phyloP scores from a whole-genome alignment of 2,329 filamentous ascomycete species.

The Fusarium sublunatum region DNA sequence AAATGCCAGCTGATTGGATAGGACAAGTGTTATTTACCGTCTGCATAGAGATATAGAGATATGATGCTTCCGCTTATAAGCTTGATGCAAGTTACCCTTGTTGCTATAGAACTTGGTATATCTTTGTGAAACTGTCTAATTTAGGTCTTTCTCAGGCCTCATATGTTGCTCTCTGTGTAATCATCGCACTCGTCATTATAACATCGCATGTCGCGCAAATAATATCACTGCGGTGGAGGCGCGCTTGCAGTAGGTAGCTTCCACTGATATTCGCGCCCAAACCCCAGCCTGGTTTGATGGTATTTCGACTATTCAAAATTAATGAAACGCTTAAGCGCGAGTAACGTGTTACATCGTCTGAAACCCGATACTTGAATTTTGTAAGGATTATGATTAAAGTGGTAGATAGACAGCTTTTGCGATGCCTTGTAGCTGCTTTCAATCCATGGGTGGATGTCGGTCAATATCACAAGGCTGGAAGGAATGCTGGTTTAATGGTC shows the following conservation, averaged over 20 bases:
- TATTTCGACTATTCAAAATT: too few species aligned
- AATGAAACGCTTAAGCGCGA: background rate
- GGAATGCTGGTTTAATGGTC: constrained; percentile 12
- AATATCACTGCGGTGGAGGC: too few species aligned
- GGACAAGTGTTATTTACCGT: constrained; percentile 19
- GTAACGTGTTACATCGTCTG: background rate
- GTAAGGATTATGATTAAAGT: background rate
- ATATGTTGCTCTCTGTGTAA: too few species aligned
- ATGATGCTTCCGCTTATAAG: background rate
- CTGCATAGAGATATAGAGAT: constrained; percentile 14
- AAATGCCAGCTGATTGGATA: constrained; percentile 18
- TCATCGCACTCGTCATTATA: too few species aligned
- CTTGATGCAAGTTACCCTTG: background rate
- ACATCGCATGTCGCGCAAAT: too few species aligned
- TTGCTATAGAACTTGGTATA: background rate
- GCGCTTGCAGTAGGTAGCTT: too few species aligned
- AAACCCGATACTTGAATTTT: background rate
- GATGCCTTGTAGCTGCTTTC: too few species aligned
- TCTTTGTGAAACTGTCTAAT: background rate
- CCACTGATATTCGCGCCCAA: background rate
- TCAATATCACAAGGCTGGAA: background rate
- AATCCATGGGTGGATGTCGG: background rate
- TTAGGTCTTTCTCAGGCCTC: too few species aligned
- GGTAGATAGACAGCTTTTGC: background rate
- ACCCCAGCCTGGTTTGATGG: background rate